Evolutionary conservation across 192 early-diverging fungal species (phyloP).

Genomic region (Coemansia sp.): DNA sequence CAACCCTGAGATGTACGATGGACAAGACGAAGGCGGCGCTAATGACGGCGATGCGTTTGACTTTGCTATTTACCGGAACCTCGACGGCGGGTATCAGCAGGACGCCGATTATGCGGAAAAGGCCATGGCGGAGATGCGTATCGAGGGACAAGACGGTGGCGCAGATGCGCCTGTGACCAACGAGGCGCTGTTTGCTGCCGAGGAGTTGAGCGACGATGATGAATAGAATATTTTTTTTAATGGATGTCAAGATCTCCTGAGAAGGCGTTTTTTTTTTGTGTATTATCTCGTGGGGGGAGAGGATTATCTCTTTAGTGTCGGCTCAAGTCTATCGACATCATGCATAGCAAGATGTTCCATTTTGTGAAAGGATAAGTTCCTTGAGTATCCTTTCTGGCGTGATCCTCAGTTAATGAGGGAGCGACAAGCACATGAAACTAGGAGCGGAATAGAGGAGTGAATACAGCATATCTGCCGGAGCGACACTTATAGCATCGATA

Average conservation of each 20-base stretch:
- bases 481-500: background rate
- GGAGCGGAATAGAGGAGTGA: background rate
- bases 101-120: constrained; percentile 19
- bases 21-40: constrained; percentile 65
- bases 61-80: constrained; percentile 72
- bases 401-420: background rate
- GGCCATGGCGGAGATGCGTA: constrained; percentile 2
- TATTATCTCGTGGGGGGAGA: background rate
- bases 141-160: background rate
- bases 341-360: too few species aligned
- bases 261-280: background rate
- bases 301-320: background rate
- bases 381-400: background rate
- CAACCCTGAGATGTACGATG: constrained; percentile 84
- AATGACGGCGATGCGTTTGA: constrained; percentile 76
- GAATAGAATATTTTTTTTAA: background rate
- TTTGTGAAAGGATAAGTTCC: too few species aligned
- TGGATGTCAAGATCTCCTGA: too few species aligned
- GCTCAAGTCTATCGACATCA: too few species aligned
- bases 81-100: constrained; percentile 59
- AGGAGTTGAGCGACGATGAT: constrained; percentile 25
- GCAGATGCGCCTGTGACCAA: constrained; percentile 13
- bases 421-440: background rate
- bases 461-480: background rate
- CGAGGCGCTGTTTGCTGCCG: constrained; percentile 29